Base-by-base conservation (phyloP, 139 green algal species). In the Trebouxia sp. region DNA sequence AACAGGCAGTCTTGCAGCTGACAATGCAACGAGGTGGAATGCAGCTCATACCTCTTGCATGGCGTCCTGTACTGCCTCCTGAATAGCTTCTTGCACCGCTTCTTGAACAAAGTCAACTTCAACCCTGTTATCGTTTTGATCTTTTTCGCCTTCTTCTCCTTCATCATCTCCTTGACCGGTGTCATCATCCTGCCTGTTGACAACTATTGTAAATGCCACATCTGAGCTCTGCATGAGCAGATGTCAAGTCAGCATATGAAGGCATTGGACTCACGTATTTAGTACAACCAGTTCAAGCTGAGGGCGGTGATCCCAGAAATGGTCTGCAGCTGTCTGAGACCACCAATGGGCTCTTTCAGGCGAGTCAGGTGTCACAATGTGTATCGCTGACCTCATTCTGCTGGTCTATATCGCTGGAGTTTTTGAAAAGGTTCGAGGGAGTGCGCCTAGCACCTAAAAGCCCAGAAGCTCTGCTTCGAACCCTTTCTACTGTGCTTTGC, bases 91-190 rank as follows among this genome's bases (percentile, higher is more conserved):
- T 45, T 79, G 45, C 3, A 79, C 74, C 32, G 74, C 74, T 47
- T 79, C 74, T 30, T 79, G 74, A 26, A 79, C 47, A 42, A 79
- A 43, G 8, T 79, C 74, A n/a, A 79, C 74, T 22, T 79, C 74
- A 9, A 65, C 37, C 7, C 47, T 65, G 47, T 55, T 51, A 8
- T 77, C 39, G 69, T 77, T n/a, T n/a, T n/a, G n/a, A n/a, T n/a
- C 12, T n/a, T 67, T 55, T 20, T 79, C 45, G 8, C 43, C 12
- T 3, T 79, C 74, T 28, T 65, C 47, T 30, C 17, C 10, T 15
- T 65, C 32, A 20, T 79, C 42, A 22, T 77, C 41, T 17, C 9
- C 67, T 39, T 65, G 28, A 39, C 32, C 47, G 30, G 32, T 30
- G 30, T 65, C 74, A 43, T 79, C 47, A n/a, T 79, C 74, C 47